These are phyloP conservation scores for Trichosporon coremiiforme DNA, from an alignment of 1,284 basidiomycete genomes.

Conservation along the genomic window DNA sequence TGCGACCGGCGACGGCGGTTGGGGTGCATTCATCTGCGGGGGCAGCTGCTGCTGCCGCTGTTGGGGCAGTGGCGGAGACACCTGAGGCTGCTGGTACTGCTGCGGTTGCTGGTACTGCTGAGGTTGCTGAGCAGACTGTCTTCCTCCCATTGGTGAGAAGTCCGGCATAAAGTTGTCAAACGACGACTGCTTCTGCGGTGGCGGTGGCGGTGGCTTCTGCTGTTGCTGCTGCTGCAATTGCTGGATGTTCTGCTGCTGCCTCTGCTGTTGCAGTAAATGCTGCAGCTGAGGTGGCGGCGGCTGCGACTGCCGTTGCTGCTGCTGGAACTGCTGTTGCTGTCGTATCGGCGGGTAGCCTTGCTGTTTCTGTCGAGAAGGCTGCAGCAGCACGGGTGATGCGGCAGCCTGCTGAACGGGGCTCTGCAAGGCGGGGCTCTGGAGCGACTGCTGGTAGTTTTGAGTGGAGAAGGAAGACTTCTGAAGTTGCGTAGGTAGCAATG, in stretches of 20 bases:
- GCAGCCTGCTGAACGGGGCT: background rate
- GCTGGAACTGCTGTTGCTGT: background rate
- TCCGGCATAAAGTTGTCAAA: background rate
- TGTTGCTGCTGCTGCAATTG: slow-evolving; percentile 18
- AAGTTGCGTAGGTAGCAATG: slow-evolving; percentile 6
- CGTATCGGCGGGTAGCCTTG: background rate
- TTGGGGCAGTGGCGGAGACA: background rate
- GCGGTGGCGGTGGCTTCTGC: background rate
- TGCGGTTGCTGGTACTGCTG: slow-evolving; percentile 22
- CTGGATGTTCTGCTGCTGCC: slow-evolving; percentile 16
- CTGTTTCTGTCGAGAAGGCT: background rate
- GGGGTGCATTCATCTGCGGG: background rate
- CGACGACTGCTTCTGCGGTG: slow-evolving; percentile 15
- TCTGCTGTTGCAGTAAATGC: slow-evolving; percentile 10
- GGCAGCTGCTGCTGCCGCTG: background rate
- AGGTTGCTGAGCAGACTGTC: slow-evolving; percentile 7
- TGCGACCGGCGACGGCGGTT: background rate
- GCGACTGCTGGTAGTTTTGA: background rate
- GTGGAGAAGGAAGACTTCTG: slow-evolving; percentile 11
- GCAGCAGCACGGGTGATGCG: background rate
- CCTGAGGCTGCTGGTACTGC: slow-evolving; percentile 16
- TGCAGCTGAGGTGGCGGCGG: slow-evolving; percentile 2
- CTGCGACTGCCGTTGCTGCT: slow-evolving; percentile 17
- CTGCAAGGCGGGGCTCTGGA: background rate
- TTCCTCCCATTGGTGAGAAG: background rate